These are phyloP conservation scores for Volvox carteri DNA, from an alignment of 163 green algal species.

Conservation along the genomic window DNA sequence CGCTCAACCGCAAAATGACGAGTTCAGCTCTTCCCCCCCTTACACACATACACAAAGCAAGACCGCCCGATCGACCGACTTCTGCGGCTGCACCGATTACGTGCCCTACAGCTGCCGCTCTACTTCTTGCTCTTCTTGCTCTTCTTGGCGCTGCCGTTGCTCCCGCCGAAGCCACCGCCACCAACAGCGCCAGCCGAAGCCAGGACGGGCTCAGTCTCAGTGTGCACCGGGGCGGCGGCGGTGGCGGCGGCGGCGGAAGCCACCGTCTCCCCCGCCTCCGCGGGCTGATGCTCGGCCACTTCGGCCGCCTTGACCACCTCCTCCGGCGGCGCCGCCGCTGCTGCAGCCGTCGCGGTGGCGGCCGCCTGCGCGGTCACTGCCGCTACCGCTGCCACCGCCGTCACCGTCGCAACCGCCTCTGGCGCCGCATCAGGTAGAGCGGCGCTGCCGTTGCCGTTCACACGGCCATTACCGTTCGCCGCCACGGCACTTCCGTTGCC, in stretches of 20 bases:
- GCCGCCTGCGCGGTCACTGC: background rate
- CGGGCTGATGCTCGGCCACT: background rate
- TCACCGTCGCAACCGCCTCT: slow-evolving; percentile 22
- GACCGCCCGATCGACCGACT: too few species aligned
- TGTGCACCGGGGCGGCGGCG: background rate
- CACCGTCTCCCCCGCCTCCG: background rate
- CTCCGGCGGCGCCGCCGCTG: background rate
- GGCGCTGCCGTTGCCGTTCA: background rate
- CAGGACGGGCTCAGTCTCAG: background rate
- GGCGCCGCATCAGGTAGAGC: background rate
- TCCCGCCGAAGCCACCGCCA: background rate
- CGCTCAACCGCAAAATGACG: too few species aligned
- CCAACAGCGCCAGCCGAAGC: background rate
- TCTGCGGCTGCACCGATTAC: too few species aligned
- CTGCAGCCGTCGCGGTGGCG: background rate
- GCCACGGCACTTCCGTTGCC: background rate
- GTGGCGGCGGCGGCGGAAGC: background rate
- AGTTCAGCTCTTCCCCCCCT: too few species aligned
- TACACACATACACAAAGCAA: too few species aligned
- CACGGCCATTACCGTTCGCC: background rate
- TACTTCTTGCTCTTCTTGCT: slow-evolving; percentile 39
- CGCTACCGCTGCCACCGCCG: slow-evolving; percentile 12
- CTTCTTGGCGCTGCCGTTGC: background rate
- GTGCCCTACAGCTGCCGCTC: background rate
- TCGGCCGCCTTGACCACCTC: background rate